phyloP scores from a whole-genome alignment of 345 rosid genomes.

The Boechera retrofracta region DNA sequence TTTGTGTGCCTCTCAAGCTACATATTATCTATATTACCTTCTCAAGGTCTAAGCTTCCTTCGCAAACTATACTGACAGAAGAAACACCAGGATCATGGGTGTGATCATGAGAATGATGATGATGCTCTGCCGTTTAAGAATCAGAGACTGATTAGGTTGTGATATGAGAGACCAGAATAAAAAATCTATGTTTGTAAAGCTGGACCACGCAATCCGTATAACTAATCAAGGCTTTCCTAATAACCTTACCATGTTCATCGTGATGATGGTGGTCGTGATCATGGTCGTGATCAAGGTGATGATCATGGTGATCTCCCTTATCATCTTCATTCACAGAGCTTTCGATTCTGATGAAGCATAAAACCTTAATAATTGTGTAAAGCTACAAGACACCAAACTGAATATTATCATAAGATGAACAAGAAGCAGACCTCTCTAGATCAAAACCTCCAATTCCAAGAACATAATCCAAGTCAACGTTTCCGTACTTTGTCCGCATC shows the following conservation, averaged over 20 bases:
- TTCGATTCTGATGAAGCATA: slow-evolving; percentile 66
- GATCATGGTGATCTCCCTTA: slow-evolving; percentile 61
- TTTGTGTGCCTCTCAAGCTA: not conserved
- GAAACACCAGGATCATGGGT: slow-evolving; percentile 96
- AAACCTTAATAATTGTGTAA: slow-evolving; percentile 15
- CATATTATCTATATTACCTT: slow-evolving; percentile 60
- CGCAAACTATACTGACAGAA: slow-evolving; percentile 91
- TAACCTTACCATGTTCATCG: slow-evolving; percentile 69
- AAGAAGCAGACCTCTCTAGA: slow-evolving; percentile 74
- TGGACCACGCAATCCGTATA: slow-evolving; percentile 6
- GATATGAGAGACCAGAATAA: slow-evolving; percentile 11
- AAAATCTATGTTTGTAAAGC: slow-evolving; percentile 6
- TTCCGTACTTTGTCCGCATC: slow-evolving; percentile 78
- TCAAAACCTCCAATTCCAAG: slow-evolving; percentile 99
- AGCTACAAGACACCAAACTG: slow-evolving; percentile 30
- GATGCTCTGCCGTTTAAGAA: slow-evolving; percentile 59
- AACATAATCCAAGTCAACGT: slow-evolving; percentile 93
- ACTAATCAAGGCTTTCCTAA: slow-evolving; percentile 1
- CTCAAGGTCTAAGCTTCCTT: slow-evolving; percentile 93
- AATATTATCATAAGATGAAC: slow-evolving; percentile 28
- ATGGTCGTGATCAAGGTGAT: slow-evolving; percentile 44
- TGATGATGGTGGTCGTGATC: slow-evolving; percentile 61
- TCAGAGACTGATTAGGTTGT: slow-evolving; percentile 26
- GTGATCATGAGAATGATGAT: slow-evolving; percentile 88
- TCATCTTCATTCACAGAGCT: slow-evolving; percentile 66